Conservation (phyloP, 176 grass and related monocot genomes). For the Hyparrhenia diplandra region DNA sequence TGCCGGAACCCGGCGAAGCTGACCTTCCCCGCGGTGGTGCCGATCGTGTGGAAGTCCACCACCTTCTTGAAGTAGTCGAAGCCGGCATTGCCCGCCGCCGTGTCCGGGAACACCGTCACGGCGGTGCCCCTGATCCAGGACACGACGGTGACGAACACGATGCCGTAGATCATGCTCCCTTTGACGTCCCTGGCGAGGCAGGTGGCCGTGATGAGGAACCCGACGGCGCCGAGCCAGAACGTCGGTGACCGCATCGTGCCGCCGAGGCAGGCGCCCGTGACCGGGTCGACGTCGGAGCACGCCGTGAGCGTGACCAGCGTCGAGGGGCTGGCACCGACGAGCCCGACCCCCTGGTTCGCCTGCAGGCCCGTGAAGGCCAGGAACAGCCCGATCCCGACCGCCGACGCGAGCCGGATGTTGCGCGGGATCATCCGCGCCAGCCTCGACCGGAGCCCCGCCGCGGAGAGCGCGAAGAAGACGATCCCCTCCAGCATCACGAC, state of each 20-base stretch:
- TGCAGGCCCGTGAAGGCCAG: conserved; percentile 59
- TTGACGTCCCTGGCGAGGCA: conserved; percentile 52
- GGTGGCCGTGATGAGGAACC: conserved; percentile 54
- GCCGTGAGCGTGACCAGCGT: conserved; percentile 66
- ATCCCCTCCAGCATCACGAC: conserved; percentile 57
- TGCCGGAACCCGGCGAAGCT: conserved; percentile 45
- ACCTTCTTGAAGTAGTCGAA: conserved; percentile 65
- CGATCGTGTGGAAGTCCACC: conserved; percentile 54
- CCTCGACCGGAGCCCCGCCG: conserved; percentile 43
- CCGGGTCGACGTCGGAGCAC: conserved; percentile 53
- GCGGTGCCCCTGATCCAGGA: conserved; percentile 58
- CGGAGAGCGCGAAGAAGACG: conserved; percentile 45
- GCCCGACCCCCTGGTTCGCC: conserved; percentile 48
- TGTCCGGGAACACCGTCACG: conserved; percentile 67
- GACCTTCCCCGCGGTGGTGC: conserved; percentile 36
- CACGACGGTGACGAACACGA: conserved; percentile 54
- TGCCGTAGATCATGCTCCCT: conserved; percentile 72
- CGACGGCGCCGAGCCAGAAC: conserved; percentile 64
- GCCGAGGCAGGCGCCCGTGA: conserved; percentile 50
- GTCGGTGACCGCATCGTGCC: conserved; percentile 63
- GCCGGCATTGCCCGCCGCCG: conserved; percentile 39
- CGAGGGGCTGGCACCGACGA: conserved; percentile 63
- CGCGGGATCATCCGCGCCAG: conserved; percentile 50
- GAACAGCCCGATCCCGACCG: conserved; percentile 57
- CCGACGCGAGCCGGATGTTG: conserved; percentile 44